Conservation (phyloP, 2,329 filamentous ascomycete genomes). For the Pseudogymnoascus sp. region DNA sequence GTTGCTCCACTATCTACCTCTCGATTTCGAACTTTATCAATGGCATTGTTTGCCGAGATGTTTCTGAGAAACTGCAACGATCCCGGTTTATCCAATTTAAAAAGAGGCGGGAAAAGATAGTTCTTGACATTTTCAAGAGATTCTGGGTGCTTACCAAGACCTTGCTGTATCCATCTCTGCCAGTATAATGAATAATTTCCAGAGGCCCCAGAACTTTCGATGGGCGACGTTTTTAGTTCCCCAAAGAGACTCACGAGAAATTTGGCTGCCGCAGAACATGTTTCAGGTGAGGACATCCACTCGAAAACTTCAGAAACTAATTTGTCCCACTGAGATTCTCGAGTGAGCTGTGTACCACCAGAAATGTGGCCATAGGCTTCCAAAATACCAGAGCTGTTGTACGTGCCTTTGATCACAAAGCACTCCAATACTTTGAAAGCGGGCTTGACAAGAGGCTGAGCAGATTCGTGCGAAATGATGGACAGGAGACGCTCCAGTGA, state of each 20-base stretch:
- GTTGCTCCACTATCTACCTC: slow-evolving; percentile 47
- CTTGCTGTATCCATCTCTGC: slow-evolving; percentile 49
- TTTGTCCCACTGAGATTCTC: slow-evolving; percentile 39
- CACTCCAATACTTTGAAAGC: slow-evolving; percentile 60
- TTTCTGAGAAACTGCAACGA: slow-evolving; percentile 51
- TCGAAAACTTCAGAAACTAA: slow-evolving; percentile 43
- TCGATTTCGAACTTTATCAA: slow-evolving; percentile 37
- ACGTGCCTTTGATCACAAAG: slow-evolving; percentile 53
- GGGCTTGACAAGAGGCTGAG: slow-evolving; percentile 60
- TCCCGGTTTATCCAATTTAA: slow-evolving; percentile 48
- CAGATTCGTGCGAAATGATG: slow-evolving; percentile 52
- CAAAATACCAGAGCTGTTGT: slow-evolving; percentile 17
- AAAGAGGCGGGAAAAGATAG: slow-evolving; percentile 55
- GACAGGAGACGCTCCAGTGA: slow-evolving; percentile 48
- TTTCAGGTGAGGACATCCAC: slow-evolving; percentile 50
- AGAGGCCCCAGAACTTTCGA: slow-evolving; percentile 31
- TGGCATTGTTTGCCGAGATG: slow-evolving; percentile 45
- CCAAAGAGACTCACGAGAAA: slow-evolving; percentile 52
- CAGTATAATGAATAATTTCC: slow-evolving; percentile 33
- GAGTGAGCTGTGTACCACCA: neutral
- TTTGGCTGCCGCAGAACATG: slow-evolving; percentile 54
- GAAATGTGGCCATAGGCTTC: slow-evolving; percentile 15
- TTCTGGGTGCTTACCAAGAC: slow-evolving; percentile 41
- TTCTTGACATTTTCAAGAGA: slow-evolving; percentile 56
- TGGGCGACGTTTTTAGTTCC: slow-evolving; percentile 28